Percentiles rank a stretch among this genome's conserved stretches.
These are phyloP conservation scores for Mucor indicus DNA, from an alignment of 371 early-diverging fungal species.

Conservation along the genomic window DNA sequence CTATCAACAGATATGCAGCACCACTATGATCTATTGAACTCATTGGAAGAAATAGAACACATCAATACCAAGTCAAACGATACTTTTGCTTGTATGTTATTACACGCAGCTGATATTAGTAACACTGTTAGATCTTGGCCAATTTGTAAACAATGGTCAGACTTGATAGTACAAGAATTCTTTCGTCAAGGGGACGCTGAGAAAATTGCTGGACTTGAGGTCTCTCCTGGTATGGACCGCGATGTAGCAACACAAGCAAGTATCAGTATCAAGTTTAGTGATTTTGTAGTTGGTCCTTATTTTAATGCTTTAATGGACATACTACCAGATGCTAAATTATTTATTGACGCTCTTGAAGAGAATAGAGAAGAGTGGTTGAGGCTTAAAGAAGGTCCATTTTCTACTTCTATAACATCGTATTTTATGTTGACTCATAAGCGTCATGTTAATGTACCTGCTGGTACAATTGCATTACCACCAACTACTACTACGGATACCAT, in stretches of 20 bases:
- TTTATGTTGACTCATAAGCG: conserved; percentile 20
- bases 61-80: background rate
- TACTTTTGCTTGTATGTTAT: conserved; percentile 58
- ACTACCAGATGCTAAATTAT: conserved; percentile 51
- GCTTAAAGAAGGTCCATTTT: conserved; percentile 17
- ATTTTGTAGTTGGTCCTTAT: conserved; percentile 77
- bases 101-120: conserved; percentile 88
- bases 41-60: background rate
- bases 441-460: conserved; percentile 52
- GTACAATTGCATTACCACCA: conserved; percentile 35
- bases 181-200: conserved; percentile 89
- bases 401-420: conserved; percentile 16
- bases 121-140: conserved; percentile 84
- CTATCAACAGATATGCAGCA: conserved; percentile 80
- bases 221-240: conserved; percentile 90
- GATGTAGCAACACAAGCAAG: conserved; percentile 68
- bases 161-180: conserved; percentile 82
- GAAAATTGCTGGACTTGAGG: conserved; percentile 62
- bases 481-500: background rate
- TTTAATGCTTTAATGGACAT: conserved; percentile 72
- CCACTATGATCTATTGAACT: conserved; percentile 65
- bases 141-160: conserved; percentile 86
- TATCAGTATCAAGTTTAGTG: conserved; percentile 80
- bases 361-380: conserved; percentile 42
- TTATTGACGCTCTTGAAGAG: conserved; percentile 29